phyloP scores from a whole-genome alignment of 139 green algal genomes.

The Micractinium conductrix region DNA sequence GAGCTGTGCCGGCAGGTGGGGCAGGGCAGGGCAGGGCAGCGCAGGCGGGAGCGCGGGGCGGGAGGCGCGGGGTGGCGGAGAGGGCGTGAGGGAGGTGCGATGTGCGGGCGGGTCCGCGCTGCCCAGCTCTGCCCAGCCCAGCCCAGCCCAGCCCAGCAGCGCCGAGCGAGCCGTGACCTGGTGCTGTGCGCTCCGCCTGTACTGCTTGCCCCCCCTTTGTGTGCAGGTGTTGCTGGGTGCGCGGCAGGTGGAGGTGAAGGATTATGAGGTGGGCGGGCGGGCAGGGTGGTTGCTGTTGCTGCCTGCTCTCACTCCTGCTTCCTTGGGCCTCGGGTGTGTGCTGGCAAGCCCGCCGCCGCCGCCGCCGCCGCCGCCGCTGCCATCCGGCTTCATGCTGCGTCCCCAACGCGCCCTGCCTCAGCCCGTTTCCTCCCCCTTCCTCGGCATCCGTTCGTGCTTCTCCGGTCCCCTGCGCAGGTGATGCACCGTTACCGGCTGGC shows the following conservation, averaged over 20 bases:
- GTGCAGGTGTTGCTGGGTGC: constrained; percentile 39
- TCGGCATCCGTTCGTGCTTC: background rate
- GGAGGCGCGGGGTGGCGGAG: no score
- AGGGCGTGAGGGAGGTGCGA: no score
- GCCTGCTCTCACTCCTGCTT: background rate
- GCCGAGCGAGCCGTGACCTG: no score
- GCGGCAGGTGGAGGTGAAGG: constrained; percentile 36
- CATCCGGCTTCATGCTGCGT: background rate
- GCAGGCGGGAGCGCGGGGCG: background rate
- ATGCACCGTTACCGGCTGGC: constrained; percentile 19
- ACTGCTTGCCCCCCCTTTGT: background rate
- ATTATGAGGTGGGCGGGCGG: constrained; percentile 51
- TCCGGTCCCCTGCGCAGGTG: background rate
- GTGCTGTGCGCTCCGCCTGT: background rate
- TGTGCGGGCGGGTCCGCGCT: no score
- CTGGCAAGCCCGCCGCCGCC: no score
- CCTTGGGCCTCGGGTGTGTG: no score
- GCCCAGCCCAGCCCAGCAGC: no score
- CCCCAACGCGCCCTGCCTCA: background rate
- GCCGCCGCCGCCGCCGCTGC: no score
- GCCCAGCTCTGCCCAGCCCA: no score
- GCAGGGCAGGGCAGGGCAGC: background rate
- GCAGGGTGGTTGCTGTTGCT: background rate
- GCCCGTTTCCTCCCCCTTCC: background rate
- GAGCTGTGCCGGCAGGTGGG: constrained; percentile 28